phyloP scores from a whole-genome alignment of 225 moss, liverwort and hornwort species.

The Bryum argenteum region DNA sequence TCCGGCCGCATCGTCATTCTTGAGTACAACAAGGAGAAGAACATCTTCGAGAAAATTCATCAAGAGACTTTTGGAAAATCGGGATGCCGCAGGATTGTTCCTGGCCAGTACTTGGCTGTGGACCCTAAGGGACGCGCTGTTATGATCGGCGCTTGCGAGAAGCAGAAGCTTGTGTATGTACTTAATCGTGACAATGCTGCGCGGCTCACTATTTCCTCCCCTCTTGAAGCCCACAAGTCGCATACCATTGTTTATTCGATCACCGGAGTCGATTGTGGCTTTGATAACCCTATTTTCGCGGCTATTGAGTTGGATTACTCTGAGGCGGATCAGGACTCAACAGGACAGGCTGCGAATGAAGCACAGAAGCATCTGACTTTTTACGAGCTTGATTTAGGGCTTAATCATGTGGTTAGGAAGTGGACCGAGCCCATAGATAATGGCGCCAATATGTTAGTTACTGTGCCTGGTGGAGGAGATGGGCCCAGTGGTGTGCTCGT shows the following conservation, averaged over 20 bases:
- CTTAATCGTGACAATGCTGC: conserved; percentile 96
- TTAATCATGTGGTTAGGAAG: conserved; percentile 95
- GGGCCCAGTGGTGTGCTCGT: conserved; percentile 97
- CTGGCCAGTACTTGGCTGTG: conserved; percentile 96
- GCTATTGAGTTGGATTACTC: conserved; percentile 98
- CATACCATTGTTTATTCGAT: conserved; percentile 97
- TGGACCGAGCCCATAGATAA: conserved; percentile 99
- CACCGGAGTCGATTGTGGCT: conserved; percentile 95
- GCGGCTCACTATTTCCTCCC: conserved; percentile 92
- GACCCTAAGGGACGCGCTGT: conserved; percentile 98
- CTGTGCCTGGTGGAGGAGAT: conserved; percentile 95
- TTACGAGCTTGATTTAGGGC: conserved; percentile 94
- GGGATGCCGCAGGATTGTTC: conserved; percentile 95
- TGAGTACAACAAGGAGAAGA: conserved; percentile 98
- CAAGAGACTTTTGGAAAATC: conserved; percentile 99
- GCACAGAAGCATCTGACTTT: conserved; percentile 99
- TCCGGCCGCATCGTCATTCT: conserved; percentile 95
- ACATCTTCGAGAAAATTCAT: conserved; percentile 86
- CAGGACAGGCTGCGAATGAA: conserved; percentile 90
- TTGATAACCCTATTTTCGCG: conserved; percentile 98
- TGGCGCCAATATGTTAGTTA: conserved; percentile 92
- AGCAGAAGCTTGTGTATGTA: conserved; percentile 99
- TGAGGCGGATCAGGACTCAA: conserved; percentile 96
- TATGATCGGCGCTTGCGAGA: conserved; percentile 96
- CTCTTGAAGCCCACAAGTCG: conserved; percentile 94